These are phyloP conservation scores for Pyrenophora seminiperda DNA, from an alignment of 2,329 filamentous ascomycete species.

Conservation along the genomic window DNA sequence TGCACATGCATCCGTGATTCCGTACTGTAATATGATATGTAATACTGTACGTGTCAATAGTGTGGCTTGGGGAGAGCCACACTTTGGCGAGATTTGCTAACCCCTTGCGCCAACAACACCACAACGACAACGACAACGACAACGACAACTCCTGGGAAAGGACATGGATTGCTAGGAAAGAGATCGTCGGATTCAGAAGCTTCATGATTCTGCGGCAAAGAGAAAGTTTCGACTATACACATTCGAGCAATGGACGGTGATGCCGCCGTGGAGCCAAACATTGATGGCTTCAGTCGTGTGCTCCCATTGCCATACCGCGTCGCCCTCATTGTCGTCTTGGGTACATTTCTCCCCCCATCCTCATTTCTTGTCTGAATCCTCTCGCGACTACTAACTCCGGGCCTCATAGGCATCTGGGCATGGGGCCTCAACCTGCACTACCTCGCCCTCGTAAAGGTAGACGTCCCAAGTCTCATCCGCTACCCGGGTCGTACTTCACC, in stretches of 20 bases:
- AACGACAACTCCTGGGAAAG: conserved; percentile 1
- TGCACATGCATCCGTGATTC: too few relatives aligned
- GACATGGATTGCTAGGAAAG: conserved; percentile 13
- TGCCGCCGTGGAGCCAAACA: conserved; percentile 66
- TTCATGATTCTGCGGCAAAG: conserved; percentile 28
- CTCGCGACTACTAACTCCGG: background rate
- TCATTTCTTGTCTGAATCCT: background rate
- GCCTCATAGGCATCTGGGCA: conserved; percentile 78
- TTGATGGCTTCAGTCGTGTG: conserved; percentile 85
- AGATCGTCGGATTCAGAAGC: background rate
- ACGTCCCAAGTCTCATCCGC: conserved; percentile 82
- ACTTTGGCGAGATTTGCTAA: conserved; percentile 17
- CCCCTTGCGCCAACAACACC: conserved; percentile 25
- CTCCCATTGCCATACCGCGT: conserved; percentile 90
- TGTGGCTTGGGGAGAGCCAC: conserved; percentile 34
- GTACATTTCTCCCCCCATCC: conserved; percentile 55
- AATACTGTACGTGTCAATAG: too few relatives aligned
- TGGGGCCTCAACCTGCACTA: conserved; percentile 94
- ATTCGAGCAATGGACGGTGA: conserved; percentile 69
- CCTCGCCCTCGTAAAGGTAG: conserved; percentile 78
- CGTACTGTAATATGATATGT: too few relatives aligned
- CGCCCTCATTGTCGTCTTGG: conserved; percentile 81
- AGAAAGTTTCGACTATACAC: conserved; percentile 28
- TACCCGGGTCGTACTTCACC: conserved; percentile 77
- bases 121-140: background rate